Percentiles rank a stretch among this genome's conserved stretches.
phyloP scores from a whole-genome alignment of 495 filamentous ascomycete genomes.

The Xylaria castorea region DNA sequence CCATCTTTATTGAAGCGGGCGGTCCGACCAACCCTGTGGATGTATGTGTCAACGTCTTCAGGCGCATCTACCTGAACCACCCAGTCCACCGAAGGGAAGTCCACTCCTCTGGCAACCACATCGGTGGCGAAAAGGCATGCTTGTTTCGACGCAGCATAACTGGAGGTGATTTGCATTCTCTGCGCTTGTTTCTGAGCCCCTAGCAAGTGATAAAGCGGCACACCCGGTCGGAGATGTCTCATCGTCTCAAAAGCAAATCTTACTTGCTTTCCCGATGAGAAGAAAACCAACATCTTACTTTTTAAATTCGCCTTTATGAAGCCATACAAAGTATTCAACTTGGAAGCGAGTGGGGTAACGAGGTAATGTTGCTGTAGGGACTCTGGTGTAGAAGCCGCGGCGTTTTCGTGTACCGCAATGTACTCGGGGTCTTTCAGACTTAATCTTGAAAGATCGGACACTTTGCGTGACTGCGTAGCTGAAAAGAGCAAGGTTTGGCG shows the following conservation, averaged over 20 bases:
- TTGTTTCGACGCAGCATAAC: constrained; percentile 78
- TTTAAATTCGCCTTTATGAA: constrained; percentile 91
- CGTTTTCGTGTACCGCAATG: constrained; percentile 87
- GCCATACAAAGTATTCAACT: constrained; percentile 88
- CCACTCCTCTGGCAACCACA: constrained; percentile 89
- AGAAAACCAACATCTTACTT: constrained; percentile 90
- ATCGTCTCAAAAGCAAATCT: constrained; percentile 94
- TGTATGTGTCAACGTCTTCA: constrained; percentile 96
- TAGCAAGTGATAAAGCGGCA: constrained; percentile 93
- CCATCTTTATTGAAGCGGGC: constrained; percentile 91
- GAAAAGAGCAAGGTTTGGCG: constrained; percentile 95
- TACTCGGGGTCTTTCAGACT: constrained; percentile 93
- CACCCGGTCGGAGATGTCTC: constrained; percentile 91
- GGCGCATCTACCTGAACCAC: constrained; percentile 95
- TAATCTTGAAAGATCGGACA: constrained; percentile 88
- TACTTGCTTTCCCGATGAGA: constrained; percentile 95
- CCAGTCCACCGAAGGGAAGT: constrained; percentile 98
- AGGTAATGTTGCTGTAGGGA: constrained; percentile 91
- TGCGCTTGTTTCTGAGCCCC: constrained; percentile 92
- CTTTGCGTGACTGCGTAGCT: constrained; percentile 93
- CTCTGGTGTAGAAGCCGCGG: constrained; percentile 79
- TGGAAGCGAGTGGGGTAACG: constrained; percentile 80
- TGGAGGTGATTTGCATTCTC: constrained; percentile 81
- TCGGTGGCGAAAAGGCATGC: constrained; percentile 94
- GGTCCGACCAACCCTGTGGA: constrained; percentile 93